A percentile compares a stretch with the other conserved stretches of the same genome.
Conservation (phyloP, 2,329 filamentous ascomycete species). For the Aspergillus phoenicis region DNA sequence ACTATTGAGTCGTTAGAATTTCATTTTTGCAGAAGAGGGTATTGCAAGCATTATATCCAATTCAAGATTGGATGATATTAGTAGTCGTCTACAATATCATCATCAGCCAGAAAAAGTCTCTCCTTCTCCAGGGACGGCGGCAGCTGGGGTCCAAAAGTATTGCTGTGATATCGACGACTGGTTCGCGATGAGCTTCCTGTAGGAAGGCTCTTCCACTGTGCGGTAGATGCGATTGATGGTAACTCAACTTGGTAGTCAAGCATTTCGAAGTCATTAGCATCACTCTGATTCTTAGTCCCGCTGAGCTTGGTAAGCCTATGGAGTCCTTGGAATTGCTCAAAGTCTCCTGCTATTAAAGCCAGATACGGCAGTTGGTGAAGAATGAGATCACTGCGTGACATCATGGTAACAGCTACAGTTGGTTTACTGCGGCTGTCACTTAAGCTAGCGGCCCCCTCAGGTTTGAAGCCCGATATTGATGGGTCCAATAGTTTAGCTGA, state of each 20-base stretch:
- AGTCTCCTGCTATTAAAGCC: constrained; percentile 59
- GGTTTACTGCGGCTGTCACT: constrained; percentile 7
- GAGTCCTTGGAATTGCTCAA: constrained; percentile 56
- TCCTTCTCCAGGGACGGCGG: constrained; percentile 51
- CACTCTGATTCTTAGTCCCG: not conserved
- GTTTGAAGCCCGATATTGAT: constrained; percentile 31
- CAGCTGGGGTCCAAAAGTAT: constrained; percentile 24
- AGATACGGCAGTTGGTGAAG: constrained; percentile 88
- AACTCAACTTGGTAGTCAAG: not conserved
- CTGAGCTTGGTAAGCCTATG: constrained; percentile 61
- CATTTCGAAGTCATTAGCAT: not conserved
- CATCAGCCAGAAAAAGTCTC: constrained; percentile 74
- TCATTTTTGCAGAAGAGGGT: not conserved
- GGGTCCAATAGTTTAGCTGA: constrained; percentile 37
- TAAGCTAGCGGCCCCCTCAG: not conserved
- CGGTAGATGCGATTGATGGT: constrained; percentile 15
- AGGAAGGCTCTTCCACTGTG: not conserved
- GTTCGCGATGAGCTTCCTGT: not conserved
- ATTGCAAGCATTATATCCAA: not conserved
- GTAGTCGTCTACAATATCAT: constrained; percentile 76
- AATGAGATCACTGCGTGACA: constrained; percentile 50
- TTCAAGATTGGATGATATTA: not conserved
- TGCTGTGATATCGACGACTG: constrained; percentile 23
- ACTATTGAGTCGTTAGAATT: not conserved
- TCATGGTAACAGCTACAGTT: constrained; percentile 30